Conservation (phyloP, 2,329 filamentous ascomycete species). For the Penicillium sp. region DNA sequence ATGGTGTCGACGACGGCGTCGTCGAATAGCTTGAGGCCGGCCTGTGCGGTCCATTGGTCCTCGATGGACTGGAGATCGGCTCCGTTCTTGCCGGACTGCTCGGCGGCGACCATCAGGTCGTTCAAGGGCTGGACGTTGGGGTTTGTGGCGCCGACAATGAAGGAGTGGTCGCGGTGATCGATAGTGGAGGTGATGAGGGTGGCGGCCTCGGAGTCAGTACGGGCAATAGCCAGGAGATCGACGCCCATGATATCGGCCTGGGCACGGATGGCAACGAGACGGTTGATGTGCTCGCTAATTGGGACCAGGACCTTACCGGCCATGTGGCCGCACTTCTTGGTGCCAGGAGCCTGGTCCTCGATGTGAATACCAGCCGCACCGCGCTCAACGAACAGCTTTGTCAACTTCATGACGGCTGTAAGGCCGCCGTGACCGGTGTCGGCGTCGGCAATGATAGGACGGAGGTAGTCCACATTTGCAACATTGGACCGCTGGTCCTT, state of each 20-base stretch:
- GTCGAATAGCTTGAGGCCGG: constrained; percentile 82
- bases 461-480: constrained; percentile 85
- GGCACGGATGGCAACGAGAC: constrained; percentile 90
- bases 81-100: constrained; percentile 77
- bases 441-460: constrained; percentile 93
- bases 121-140: constrained; percentile 77
- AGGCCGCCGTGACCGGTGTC: constrained; percentile 96
- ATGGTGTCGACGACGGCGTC: constrained; percentile 85
- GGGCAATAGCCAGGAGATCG: constrained; percentile 85
- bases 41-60: constrained; percentile 78
- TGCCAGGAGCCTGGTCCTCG: constrained; percentile 95
- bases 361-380: constrained; percentile 98
- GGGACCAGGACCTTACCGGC: constrained; percentile 97
- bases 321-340: constrained; percentile 99
- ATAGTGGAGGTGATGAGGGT: constrained; percentile 97
- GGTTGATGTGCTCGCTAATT: constrained; percentile 97
- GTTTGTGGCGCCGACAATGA: constrained; percentile 89
- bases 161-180: constrained; percentile 90
- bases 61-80: constrained; percentile 84
- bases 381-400: constrained; percentile 94
- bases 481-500: constrained; percentile 70
- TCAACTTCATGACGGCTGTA: constrained; percentile 99
- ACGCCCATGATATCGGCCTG: constrained; percentile 98
- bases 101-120: constrained; percentile 87
- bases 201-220: constrained; percentile 95